Evolutionary conservation across 2,329 filamentous ascomycete genomes (phyloP), one percentile per base, ranked within the genome.

Genomic region (Alternaria conjuncta): DNA sequence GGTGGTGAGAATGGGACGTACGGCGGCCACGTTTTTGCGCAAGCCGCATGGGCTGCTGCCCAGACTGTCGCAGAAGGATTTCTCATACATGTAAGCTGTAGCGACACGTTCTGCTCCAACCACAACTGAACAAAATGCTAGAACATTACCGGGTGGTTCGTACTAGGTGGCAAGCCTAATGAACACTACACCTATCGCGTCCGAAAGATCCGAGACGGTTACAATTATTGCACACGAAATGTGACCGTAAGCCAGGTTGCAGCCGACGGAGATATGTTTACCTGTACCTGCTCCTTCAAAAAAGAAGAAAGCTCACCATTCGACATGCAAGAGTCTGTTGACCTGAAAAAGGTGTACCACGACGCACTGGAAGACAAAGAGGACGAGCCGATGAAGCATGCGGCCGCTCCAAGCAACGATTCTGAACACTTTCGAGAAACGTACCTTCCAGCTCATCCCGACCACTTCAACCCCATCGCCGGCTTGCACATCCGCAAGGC

Each of bases 11-110:
- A 77, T 3, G 77, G 81, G 13, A 82, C 85, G 0, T 87, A 86
- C 73, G 86, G 86, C 12, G 86, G 86, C 2, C 85, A 88, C 76
- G 85, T 87, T 5, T 87, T 84, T 67, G 83, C 84, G n/a, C 86
- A 88, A 73, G 83, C 86, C 30, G 85, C 84, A 15, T 88, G 84
- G 79, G 86, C 86, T 15, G 86, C 86, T 9, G 83, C 84, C 9
- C 83, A 87, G 64, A 88, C 86, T 2, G 84, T 87, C 12, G 71
- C 69, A 6, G 75, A 80, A 26, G 86, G 84, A 2, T 84, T 86
- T 54, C 71, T 86, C 26, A 77, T 88, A 21, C 85, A 87, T 76
- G 85, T 86, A 77, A 72, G 60, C 25, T 25, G 26, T 20, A 18
- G 13, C 32, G 11, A n/a, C 41, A 15, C 8, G 15, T 41, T 41